Evolutionary conservation across 2,329 filamentous ascomycete genomes (phyloP).

Genomic region (Pochonia chlamydosporia): DNA sequence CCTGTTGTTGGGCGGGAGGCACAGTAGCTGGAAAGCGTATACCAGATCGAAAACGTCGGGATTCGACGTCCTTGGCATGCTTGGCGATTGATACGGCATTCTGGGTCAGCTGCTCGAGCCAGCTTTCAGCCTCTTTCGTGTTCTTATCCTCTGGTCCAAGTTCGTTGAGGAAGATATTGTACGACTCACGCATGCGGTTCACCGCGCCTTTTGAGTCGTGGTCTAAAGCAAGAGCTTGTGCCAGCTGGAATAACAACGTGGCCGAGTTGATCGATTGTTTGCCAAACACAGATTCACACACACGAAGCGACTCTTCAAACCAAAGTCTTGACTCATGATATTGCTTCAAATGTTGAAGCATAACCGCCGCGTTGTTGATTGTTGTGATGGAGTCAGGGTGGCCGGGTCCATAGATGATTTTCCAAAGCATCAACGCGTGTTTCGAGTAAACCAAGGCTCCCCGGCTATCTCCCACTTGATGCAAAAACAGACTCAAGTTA

Average conservation of each 20-base stretch:
- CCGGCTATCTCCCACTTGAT: constrained; percentile 85
- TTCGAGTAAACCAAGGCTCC: constrained; percentile 82
- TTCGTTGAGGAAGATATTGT: constrained; percentile 86
- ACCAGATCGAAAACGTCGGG: constrained; percentile 63
- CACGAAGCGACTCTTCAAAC: constrained; percentile 88
- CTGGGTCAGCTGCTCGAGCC: constrained; percentile 93
- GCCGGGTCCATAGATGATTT: constrained; percentile 87
- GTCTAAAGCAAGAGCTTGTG: constrained; percentile 91
- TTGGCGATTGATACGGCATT: constrained; percentile 93
- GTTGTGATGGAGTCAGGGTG: constrained; percentile 98
- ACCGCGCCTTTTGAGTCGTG: constrained; percentile 90
- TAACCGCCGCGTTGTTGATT: constrained; percentile 96
- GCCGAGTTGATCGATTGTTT: constrained; percentile 88
- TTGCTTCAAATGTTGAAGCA: constrained; percentile 92
- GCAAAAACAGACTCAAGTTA: constrained; percentile 90
- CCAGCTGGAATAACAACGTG: constrained; percentile 93
- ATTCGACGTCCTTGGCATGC: constrained; percentile 81
- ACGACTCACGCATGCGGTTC: constrained; percentile 89
- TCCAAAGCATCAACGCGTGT: constrained; percentile 93
- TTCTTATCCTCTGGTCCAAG: constrained; percentile 91
- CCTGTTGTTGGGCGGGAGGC: constrained; percentile 19
- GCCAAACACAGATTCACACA: constrained; percentile 87
- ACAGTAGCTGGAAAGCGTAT: constrained; percentile 55
- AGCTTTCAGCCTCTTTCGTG: constrained; percentile 94
- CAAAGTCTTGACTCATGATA: constrained; percentile 92